A percentile compares a stretch with the other conserved stretches of the same genome.
Evolutionary conservation across 768 basidiomycete species (phyloP).

Genomic region (Mycena belliarum): DNA sequence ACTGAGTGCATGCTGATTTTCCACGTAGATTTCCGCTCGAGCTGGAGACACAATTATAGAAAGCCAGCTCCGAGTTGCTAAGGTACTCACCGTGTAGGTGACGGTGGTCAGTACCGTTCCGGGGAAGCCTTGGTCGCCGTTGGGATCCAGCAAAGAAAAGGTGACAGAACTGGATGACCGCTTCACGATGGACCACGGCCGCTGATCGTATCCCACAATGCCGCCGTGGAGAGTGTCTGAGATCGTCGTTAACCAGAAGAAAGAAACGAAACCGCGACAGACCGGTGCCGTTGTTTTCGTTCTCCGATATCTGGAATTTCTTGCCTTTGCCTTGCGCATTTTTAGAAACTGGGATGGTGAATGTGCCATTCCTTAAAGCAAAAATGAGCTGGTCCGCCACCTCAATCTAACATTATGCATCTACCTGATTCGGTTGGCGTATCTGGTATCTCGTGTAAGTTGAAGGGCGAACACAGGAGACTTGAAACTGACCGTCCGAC

Average conservation of each 20-base stretch:
- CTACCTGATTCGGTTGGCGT: conserved; percentile 41
- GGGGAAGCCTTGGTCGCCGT: conserved; percentile 50
- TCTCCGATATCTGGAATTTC: conserved; percentile 39
- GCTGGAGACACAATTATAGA: conserved; percentile 24
- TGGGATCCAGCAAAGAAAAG: conserved; percentile 42
- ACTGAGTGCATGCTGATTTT: conserved; percentile 39
- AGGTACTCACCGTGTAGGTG: conserved; percentile 4
- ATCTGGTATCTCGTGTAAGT: conserved; percentile 26
- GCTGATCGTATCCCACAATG: conserved; percentile 43
- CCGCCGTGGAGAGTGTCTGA: conserved; percentile 52
- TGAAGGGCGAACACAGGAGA: background rate
- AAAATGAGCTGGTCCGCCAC: background rate
- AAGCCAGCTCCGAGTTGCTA: background rate
- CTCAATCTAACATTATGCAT: background rate
- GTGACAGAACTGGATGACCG: conserved; percentile 39
- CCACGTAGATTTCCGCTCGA: conserved; percentile 37
- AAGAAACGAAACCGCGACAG: background rate
- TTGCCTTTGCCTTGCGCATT: conserved; percentile 39
- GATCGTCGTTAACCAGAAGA: background rate
- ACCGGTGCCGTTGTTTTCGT: conserved; percentile 38
- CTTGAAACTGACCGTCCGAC: conserved; percentile 35
- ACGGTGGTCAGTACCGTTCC: conserved; percentile 40
- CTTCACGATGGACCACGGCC: conserved; percentile 40
- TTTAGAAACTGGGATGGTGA: conserved; percentile 44
- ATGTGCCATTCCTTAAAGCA: conserved; percentile 36